phyloP scores from a whole-genome alignment of 176 grass and related monocot species.

The Zoysia japonica region DNA sequence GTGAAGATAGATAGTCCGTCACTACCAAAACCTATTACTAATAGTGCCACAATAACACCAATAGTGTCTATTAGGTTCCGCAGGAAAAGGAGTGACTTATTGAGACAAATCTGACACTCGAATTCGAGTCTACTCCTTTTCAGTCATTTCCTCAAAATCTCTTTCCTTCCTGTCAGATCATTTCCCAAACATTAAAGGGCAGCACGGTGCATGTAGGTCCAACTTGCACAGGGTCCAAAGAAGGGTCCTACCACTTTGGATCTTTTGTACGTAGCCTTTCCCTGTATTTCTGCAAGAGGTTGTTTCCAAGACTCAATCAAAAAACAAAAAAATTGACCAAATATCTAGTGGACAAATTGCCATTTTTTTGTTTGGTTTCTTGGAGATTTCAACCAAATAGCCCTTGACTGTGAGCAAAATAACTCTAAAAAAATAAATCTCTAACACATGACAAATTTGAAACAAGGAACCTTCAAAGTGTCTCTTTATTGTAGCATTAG shows the following conservation, averaged over 20 bases:
- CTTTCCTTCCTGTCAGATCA: background rate
- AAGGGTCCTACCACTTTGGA: too few relatives aligned
- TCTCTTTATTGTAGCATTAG: background rate
- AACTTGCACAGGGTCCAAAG: too few relatives aligned
- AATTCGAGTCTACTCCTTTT: background rate
- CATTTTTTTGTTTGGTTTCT: background rate
- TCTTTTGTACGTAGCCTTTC: too few relatives aligned
- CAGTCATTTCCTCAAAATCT: background rate
- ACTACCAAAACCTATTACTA: background rate
- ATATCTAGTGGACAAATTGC: background rate
- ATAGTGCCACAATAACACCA: background rate
- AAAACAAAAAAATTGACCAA: background rate
- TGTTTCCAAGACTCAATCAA: background rate
- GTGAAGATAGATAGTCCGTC: background rate
- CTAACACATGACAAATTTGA: background rate
- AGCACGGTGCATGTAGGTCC: too few relatives aligned
- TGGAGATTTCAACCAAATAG: background rate
- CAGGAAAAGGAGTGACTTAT: background rate
- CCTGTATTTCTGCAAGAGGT: too few relatives aligned
- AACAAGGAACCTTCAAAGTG: conserved; percentile 7
- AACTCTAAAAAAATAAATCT: background rate
- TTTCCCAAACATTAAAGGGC: background rate
- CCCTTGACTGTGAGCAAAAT: background rate
- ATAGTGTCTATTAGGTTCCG: background rate
- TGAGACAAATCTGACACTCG: background rate